These are phyloP conservation scores for Calonectria crousiana DNA, from an alignment of 2,329 filamentous ascomycete species.

Conservation along the genomic window DNA sequence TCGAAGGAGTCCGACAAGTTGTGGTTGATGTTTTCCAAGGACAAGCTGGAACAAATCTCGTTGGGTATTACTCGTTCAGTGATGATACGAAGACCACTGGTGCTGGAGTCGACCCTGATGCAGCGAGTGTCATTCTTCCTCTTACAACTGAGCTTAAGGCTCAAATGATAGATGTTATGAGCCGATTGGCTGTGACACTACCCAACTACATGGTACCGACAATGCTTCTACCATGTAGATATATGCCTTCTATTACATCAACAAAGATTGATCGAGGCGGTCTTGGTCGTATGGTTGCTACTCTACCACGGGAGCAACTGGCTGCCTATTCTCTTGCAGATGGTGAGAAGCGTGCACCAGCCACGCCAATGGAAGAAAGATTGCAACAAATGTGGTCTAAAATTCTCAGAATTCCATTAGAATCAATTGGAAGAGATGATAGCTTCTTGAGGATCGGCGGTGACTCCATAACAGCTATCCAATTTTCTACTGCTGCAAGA, in stretches of 20 bases:
- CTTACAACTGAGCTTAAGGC: background rate
- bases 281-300: slow-evolving; percentile 16
- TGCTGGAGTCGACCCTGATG: background rate
- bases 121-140: background rate
- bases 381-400: slow-evolving; percentile 48
- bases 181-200: background rate
- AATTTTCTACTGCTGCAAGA: slow-evolving; percentile 31
- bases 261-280: slow-evolving; percentile 33
- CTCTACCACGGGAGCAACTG: slow-evolving; percentile 19
- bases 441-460: slow-evolving; percentile 27
- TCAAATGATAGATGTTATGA: background rate
- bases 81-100: background rate
- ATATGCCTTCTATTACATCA: slow-evolving; percentile 28
- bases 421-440: slow-evolving; percentile 31
- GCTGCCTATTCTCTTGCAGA: background rate
- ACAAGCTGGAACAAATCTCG: slow-evolving; percentile 6
- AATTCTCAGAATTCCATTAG: slow-evolving; percentile 42
- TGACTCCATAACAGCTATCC: slow-evolving; percentile 38
- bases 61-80: slow-evolving; percentile 11
- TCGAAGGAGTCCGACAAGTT: background rate
- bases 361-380: background rate
- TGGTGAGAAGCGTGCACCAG: background rate
- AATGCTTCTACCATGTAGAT: slow-evolving; percentile 24
- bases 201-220: slow-evolving; percentile 35
- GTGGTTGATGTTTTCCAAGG: slow-evolving; percentile 4